A percentile compares a stretch with the other conserved stretches of the same genome.
phyloP scores from a whole-genome alignment of 768 basidiomycete genomes.

The Tylopilus sp. region DNA sequence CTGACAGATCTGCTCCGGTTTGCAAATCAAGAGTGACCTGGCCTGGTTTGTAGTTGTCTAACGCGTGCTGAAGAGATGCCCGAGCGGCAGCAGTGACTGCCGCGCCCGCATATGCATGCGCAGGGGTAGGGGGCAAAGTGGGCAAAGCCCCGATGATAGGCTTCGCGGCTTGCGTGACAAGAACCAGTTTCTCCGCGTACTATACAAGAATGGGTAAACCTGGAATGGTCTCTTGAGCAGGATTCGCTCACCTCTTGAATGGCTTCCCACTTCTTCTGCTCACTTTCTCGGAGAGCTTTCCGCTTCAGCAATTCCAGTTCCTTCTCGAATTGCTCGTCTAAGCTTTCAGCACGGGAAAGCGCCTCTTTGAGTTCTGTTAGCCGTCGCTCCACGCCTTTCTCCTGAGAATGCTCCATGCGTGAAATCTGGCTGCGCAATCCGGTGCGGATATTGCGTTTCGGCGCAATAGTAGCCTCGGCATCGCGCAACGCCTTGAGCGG shows the following conservation, averaged over 20 bases:
- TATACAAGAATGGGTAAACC: slow-evolving; percentile 25
- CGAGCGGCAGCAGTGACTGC: slow-evolving; percentile 66
- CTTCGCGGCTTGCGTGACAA: slow-evolving; percentile 68
- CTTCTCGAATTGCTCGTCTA: slow-evolving; percentile 63
- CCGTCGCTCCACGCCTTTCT: slow-evolving; percentile 62
- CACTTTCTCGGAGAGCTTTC: slow-evolving; percentile 73
- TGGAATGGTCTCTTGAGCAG: slow-evolving; percentile 1
- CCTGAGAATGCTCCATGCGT: slow-evolving; percentile 63
- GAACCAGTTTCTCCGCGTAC: slow-evolving; percentile 79
- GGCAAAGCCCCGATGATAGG: slow-evolving; percentile 64
- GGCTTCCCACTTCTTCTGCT: slow-evolving; percentile 76
- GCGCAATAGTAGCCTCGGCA: slow-evolving; percentile 58
- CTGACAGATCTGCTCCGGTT: slow-evolving; percentile 48
- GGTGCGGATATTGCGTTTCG: slow-evolving; percentile 59
- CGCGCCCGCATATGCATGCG: slow-evolving; percentile 57
- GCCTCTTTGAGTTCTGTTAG: slow-evolving; percentile 68
- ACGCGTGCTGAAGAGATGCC: slow-evolving; percentile 70
- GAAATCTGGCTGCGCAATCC: slow-evolving; percentile 58
- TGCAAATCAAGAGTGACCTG: slow-evolving; percentile 51
- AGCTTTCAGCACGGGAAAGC: slow-evolving; percentile 59
- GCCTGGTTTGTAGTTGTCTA: slow-evolving; percentile 76
- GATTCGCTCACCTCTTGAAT: slow-evolving; percentile 58
- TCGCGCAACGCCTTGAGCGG: slow-evolving; percentile 72
- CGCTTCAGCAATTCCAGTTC: slow-evolving; percentile 72
- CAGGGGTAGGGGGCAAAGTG: slow-evolving; percentile 55